A percentile compares a stretch with the other conserved stretches of the same genome.
These are phyloP conservation scores for Tolypocladium tropicale DNA, from an alignment of 2,329 filamentous ascomycete genomes.

Conservation along the genomic window DNA sequence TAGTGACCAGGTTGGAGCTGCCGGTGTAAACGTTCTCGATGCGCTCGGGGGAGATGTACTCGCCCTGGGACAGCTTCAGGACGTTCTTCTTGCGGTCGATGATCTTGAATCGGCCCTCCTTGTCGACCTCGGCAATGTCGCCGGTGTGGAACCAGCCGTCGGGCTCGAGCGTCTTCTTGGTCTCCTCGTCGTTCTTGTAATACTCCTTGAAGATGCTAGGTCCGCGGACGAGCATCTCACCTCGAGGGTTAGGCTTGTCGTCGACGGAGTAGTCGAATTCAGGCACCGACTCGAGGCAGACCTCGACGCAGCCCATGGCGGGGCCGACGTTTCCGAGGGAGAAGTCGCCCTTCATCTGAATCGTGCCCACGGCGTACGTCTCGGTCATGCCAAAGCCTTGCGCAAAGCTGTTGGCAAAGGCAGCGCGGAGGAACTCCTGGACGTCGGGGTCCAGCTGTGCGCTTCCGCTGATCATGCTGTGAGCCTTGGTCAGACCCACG, in stretches of 20 bases:
- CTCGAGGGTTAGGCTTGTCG: conserved; percentile 82
- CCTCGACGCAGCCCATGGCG: conserved; percentile 56
- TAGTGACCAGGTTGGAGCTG: conserved; percentile 65
- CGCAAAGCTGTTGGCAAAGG: conserved; percentile 65
- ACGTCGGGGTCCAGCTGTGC: conserved; percentile 83
- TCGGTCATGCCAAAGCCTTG: conserved; percentile 96
- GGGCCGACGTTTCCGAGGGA: conserved; percentile 73
- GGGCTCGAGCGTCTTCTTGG: conserved; percentile 65
- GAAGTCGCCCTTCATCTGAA: conserved; percentile 63
- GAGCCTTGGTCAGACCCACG: conserved; percentile 66
- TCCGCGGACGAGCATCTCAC: conserved; percentile 78
- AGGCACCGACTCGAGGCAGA: conserved; percentile 76
- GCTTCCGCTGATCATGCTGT: conserved; percentile 74
- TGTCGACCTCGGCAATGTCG: conserved; percentile 80
- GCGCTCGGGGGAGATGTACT: conserved; percentile 95
- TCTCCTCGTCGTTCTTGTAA: conserved; percentile 84
- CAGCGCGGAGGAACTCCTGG: conserved; percentile 79
- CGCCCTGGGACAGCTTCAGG: conserved; percentile 94
- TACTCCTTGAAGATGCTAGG: conserved; percentile 77
- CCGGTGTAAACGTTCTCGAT: conserved; percentile 92
- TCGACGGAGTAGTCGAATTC: conserved; percentile 88
- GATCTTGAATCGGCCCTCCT: conserved; percentile 78
- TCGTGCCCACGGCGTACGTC: conserved; percentile 68
- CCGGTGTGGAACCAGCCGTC: conserved; percentile 98
- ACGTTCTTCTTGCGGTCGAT: conserved; percentile 98